phyloP scores from a whole-genome alignment of 768 basidiomycete genomes.

The Boletus sp. region DNA sequence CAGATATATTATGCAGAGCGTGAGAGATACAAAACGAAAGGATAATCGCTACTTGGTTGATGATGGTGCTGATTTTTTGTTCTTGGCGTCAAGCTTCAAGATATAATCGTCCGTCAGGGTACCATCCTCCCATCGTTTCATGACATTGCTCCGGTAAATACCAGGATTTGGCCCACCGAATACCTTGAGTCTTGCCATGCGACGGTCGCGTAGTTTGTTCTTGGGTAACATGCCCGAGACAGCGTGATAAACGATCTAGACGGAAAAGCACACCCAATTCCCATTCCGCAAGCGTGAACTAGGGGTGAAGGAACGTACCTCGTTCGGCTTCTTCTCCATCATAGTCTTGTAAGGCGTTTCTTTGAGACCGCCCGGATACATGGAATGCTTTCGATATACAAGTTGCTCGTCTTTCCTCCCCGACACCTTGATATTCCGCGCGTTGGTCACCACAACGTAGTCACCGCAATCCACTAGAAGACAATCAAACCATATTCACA shows the following conservation, averaged over 20 bases:
- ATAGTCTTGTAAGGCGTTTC: constrained; percentile 83
- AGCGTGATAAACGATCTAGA: constrained; percentile 89
- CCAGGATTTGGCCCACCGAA: constrained; percentile 82
- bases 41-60: constrained; percentile 12
- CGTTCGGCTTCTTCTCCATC: constrained; percentile 85
- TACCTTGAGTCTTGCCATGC: constrained; percentile 85
- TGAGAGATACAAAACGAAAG: background rate
- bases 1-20: background rate
- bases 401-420: constrained; percentile 88
- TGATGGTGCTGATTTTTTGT: constrained; percentile 6
- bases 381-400: constrained; percentile 85
- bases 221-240: constrained; percentile 99
- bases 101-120: constrained; percentile 49
- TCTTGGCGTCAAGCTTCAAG: constrained; percentile 25
- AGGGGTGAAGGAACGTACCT: constrained; percentile 51
- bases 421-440: constrained; percentile 77
- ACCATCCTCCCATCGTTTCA: constrained; percentile 84
- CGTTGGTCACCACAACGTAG: constrained; percentile 95
- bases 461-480: constrained; percentile 92
- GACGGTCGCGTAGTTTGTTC: constrained; percentile 89
- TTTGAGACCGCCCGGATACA: constrained; percentile 92
- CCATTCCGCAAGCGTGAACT: background rate
- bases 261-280: background rate
- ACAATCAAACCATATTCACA: background rate
- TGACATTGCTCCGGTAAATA: constrained; percentile 69